Base-by-base conservation (phyloP, 495 filamentous ascomycete genomes). In the Terfezia claveryi region DNA sequence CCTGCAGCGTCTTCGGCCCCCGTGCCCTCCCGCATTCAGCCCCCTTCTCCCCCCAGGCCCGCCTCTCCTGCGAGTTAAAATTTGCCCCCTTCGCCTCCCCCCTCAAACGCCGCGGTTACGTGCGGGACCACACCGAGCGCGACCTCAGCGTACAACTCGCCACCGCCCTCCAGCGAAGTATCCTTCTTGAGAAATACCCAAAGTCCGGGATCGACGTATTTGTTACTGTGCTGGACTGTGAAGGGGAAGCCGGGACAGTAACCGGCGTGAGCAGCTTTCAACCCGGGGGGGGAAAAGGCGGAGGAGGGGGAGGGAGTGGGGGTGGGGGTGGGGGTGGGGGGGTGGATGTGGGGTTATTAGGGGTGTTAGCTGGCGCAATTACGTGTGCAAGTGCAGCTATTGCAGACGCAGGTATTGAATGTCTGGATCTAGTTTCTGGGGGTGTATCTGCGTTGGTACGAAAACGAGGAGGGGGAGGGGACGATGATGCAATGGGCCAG, bases 371-470 rank as follows among this genome's bases (percentile, higher is more conserved):
- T 27, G 87, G 85, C 1, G 94, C 88, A 65, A 87, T 98, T 58
- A 96, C 85, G 2, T 87, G 87, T 57, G 87, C 91, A 37, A 87
- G 86, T 56, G 92, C 91, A n/a, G 91, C 92, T 8, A 80, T 98
- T 68, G 81, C 81, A 1, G 92, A 98, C 70, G 92, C 91, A 0
- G 87, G 85, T 2, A 94, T 98, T 58, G 91, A 98, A 63, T 95
- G 87, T 67, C 77, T 95, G 37, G 91, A 96, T 67, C 73, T 93
- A 36, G 84, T 94, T 4, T 74, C 82, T 12, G 91, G 89, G 5
- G 91, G 91, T 23, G 82, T 95, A 38, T 87, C 88, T 14, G 92
- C 87, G 10, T 62, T 94, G 17, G 83, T 87, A 20, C 61, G 56
- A 53, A 62, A 68, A 49, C 64, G 72, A 17, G 64, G 71, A 14